A percentile compares a stretch with the other conserved stretches of the same genome.
Evolutionary conservation across 2,329 filamentous ascomycete species (phyloP).

Genomic region (Metarhizium rileyi): DNA sequence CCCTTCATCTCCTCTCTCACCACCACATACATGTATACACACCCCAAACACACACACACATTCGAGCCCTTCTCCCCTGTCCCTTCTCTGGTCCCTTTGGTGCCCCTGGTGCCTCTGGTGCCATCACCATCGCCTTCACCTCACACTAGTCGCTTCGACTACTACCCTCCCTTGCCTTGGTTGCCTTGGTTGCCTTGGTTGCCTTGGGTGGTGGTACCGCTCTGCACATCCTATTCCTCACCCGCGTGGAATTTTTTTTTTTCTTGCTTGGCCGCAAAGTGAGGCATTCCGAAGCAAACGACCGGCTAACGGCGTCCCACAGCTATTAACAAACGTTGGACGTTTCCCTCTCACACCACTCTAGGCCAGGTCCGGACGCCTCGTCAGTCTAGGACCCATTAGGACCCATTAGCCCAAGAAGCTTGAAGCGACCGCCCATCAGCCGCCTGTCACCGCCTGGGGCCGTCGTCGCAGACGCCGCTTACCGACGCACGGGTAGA

Average conservation of each 20-base stretch:
- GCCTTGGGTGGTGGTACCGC: no score
- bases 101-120: not conserved
- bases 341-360: constrained; percentile 2
- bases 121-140: not conserved
- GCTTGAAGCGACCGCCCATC: not conserved
- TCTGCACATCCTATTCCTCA: not conserved
- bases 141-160: not conserved
- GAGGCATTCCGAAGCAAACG: not conserved
- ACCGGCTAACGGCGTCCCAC: constrained; percentile 1
- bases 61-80: no score
- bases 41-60: no score
- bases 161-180: not conserved
- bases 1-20: no score
- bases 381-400: not conserved
- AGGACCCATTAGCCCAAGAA: not conserved
- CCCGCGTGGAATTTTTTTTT: no score
- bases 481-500: not conserved
- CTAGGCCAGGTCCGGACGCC: not conserved
- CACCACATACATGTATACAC: no score
- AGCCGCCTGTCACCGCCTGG: constrained; percentile 14
- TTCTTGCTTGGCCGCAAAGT: not conserved
- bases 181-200: no score
- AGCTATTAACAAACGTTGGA: not conserved
- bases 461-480: not conserved
- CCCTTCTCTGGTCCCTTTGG: not conserved